These are phyloP conservation scores for Candolleomyces eurysporus DNA, from an alignment of 768 basidiomycete genomes.

Conservation along the genomic window DNA sequence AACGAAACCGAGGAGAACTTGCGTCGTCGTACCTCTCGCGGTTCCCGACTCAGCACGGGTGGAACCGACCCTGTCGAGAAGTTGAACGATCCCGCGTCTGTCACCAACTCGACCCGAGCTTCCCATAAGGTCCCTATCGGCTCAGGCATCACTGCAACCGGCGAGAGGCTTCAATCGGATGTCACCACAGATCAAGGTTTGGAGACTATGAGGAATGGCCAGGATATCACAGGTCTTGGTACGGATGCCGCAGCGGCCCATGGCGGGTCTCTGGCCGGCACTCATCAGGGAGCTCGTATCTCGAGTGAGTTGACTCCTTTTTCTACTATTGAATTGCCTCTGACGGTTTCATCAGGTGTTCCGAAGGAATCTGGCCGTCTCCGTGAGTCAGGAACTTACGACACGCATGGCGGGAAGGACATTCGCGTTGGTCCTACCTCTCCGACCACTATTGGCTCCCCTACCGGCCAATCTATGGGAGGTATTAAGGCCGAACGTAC, in stretches of 20 bases:
- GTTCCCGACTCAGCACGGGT: not conserved
- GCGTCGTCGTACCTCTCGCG: not conserved
- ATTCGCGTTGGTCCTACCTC: not conserved
- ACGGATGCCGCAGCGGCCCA: constrained; percentile 19
- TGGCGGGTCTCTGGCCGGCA: constrained; percentile 14
- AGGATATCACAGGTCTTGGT: constrained; percentile 17
- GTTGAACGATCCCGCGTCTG: not conserved
- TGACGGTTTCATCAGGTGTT: not conserved
- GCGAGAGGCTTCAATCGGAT: constrained; percentile 11
- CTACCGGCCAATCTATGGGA: not conserved
- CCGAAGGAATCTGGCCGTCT: not conserved
- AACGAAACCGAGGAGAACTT: not conserved
- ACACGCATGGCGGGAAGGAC: not conserved
- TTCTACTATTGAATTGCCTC: not conserved
- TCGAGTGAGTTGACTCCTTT: not conserved
- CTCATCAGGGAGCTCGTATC: constrained; percentile 10
- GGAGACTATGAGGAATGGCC: constrained; percentile 7
- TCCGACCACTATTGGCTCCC: not conserved
- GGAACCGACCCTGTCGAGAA: too few species aligned
- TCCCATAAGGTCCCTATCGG: constrained; percentile 17
- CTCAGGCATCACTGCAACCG: constrained; percentile 18
- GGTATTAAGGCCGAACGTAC: not conserved
- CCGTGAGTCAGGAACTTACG: not conserved
- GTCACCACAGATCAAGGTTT: constrained; percentile 5
- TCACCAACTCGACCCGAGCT: not conserved